Evolutionary conservation across 768 basidiomycete species (phyloP).

Genomic region (Xerocomus potaroensis): DNA sequence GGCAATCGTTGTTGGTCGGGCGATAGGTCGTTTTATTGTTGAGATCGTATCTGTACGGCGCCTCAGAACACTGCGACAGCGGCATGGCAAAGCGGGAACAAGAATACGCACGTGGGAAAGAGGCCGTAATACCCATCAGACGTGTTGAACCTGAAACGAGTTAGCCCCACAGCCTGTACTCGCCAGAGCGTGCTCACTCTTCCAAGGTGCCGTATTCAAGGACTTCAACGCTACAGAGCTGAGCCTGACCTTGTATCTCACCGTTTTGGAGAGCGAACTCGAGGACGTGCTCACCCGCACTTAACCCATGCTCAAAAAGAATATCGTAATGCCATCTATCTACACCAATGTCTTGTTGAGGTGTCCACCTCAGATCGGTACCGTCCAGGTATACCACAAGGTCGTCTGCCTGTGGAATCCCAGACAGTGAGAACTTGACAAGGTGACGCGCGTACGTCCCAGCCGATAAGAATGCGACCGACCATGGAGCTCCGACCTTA

Average conservation of each 20-base stretch:
- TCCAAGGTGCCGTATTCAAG: constrained; percentile 63
- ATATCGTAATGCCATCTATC: constrained; percentile 80
- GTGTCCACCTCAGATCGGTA: constrained; percentile 51
- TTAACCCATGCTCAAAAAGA: constrained; percentile 36
- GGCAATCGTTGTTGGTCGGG: constrained; percentile 80
- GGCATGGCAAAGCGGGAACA: neutral
- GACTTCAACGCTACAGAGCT: constrained; percentile 73
- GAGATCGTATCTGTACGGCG: constrained; percentile 45
- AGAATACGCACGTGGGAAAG: constrained; percentile 62
- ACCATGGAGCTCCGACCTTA: constrained; percentile 56
- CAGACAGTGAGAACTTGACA: constrained; percentile 70
- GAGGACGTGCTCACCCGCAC: constrained; percentile 52
- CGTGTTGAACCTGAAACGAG: constrained; percentile 49
- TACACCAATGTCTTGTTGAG: constrained; percentile 48
- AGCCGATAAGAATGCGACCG: constrained; percentile 56
- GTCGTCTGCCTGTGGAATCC: constrained; percentile 51
- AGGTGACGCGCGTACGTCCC: constrained; percentile 59
- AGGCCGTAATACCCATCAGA: constrained; percentile 56
- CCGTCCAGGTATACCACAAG: constrained; percentile 61
- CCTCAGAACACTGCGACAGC: no score
- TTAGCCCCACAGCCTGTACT: neutral
- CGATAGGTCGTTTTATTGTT: constrained; percentile 63
- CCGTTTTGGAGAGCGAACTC: constrained; percentile 51
- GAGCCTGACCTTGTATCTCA: constrained; percentile 50
- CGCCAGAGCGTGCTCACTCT: constrained; percentile 43